phyloP scores from a whole-genome alignment of 495 filamentous ascomycete genomes.

The Neurospora terricola region DNA sequence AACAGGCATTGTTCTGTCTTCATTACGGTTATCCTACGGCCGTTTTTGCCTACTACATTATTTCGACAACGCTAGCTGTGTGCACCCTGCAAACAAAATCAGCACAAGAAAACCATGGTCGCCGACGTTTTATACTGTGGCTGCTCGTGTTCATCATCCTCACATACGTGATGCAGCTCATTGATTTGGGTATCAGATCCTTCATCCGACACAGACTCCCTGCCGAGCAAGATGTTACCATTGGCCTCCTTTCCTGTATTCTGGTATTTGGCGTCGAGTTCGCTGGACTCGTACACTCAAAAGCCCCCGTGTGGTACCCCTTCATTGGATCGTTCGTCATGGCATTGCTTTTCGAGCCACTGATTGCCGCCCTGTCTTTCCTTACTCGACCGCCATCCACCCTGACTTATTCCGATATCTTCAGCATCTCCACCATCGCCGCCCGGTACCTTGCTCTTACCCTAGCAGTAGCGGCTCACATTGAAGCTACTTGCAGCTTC shows the following conservation, averaged over 20 bases:
- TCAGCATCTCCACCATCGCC: constrained; percentile 25
- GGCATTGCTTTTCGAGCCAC: constrained; percentile 39
- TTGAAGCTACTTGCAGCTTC: constrained; percentile 16
- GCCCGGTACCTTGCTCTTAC: constrained; percentile 23
- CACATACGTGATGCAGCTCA: constrained; percentile 41
- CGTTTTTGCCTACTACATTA: constrained; percentile 46
- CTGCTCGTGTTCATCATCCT: constrained; percentile 37
- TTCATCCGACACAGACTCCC: constrained; percentile 30
- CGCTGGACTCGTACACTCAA: constrained; percentile 36
- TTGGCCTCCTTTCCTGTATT: constrained; percentile 43
- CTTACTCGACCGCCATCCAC: constrained; percentile 7
- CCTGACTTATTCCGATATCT: constrained; percentile 16
- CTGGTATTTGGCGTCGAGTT: constrained; percentile 46
- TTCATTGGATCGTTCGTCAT: constrained; percentile 48
- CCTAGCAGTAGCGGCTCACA: constrained; percentile 21
- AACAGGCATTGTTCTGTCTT: constrained; percentile 22
- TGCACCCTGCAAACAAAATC: constrained; percentile 45
- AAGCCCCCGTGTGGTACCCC: constrained; percentile 50
- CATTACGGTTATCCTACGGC: constrained; percentile 47
- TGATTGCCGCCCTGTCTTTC: constrained; percentile 27
- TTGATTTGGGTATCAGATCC: constrained; percentile 30
- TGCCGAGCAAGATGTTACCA: constrained; percentile 35
- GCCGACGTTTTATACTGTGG: constrained; percentile 36
- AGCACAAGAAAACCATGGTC: constrained; percentile 23
- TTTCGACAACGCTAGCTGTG: constrained; percentile 39